Evolutionary conservation across 2,329 filamentous ascomycete genomes (phyloP).

Genomic region (Pseudogymnoascus verrucosus): DNA sequence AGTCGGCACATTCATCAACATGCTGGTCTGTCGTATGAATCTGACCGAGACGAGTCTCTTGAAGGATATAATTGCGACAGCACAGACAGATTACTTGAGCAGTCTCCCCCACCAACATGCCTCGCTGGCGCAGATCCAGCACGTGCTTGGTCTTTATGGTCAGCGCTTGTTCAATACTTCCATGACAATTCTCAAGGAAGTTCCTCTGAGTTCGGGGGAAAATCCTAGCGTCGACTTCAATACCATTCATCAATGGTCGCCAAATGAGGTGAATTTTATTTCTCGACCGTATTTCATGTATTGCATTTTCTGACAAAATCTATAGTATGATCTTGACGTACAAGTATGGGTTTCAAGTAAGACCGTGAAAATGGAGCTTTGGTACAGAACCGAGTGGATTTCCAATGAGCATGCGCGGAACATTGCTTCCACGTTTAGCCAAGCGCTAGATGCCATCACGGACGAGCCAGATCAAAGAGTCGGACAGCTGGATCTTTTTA

Average conservation of each 20-base stretch:
- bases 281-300: background rate
- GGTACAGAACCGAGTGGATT: constrained; percentile 34
- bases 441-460: constrained; percentile 28
- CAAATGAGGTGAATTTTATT: background rate
- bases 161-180: constrained; percentile 20
- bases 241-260: background rate
- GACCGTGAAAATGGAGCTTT: constrained; percentile 30
- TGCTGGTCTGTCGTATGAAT: constrained; percentile 24
- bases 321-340: constrained; percentile 1
- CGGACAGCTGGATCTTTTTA: constrained; percentile 11
- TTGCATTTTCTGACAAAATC: constrained; percentile 8
- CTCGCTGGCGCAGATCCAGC: constrained; percentile 36
- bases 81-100: constrained; percentile 22
- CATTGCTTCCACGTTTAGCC: constrained; percentile 31
- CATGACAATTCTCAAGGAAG: background rate
- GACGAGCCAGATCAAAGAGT: constrained; percentile 12
- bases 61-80: background rate
- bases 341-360: constrained; percentile 16
- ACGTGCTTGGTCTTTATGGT: constrained; percentile 14
- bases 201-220: background rate
- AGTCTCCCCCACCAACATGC: constrained; percentile 31
- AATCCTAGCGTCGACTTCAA: background rate
- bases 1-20: constrained; percentile 33
- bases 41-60: background rate
- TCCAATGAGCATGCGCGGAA: constrained; percentile 32